phyloP scores from a whole-genome alignment of 139 green algal genomes.

The Edaphochlamys debaryana region DNA sequence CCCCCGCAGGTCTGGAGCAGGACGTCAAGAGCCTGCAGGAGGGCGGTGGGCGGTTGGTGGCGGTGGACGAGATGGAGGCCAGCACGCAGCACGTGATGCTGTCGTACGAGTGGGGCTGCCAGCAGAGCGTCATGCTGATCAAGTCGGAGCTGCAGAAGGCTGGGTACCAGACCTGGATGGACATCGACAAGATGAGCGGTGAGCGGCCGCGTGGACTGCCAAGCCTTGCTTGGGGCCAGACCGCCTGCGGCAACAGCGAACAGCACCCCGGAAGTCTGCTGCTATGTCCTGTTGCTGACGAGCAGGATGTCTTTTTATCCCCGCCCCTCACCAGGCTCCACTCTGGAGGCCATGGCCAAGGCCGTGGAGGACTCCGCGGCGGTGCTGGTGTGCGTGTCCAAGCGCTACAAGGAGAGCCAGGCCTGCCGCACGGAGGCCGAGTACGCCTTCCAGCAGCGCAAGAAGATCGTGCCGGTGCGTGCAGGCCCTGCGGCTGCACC shows the following conservation, averaged over 20 bases:
- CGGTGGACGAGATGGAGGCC: not conserved
- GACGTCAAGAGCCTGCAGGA: conserved; percentile 53
- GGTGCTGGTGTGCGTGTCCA: conserved; percentile 64
- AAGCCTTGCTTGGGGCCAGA: too few species aligned
- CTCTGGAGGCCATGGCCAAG: conserved; percentile 66
- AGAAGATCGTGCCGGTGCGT: conserved; percentile 60
- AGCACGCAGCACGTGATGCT: conserved; percentile 62
- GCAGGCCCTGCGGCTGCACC: too few species aligned
- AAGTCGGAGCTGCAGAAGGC: conserved; percentile 60
- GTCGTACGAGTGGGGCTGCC: conserved; percentile 67
- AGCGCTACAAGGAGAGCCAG: conserved; percentile 68
- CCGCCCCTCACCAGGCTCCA: conserved; percentile 37
- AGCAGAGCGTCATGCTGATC: conserved; percentile 61
- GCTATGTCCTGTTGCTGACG: too few species aligned
- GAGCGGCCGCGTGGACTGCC: not conserved
- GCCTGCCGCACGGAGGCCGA: conserved; percentile 67
- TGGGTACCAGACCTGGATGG: conserved; percentile 66
- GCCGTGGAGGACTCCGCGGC: conserved; percentile 60
- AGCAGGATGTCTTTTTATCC: not conserved
- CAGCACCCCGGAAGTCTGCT: too few species aligned
- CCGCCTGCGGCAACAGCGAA: too few species aligned
- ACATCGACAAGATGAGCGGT: conserved; percentile 55
- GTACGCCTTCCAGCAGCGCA: conserved; percentile 66
- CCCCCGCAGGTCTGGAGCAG: conserved; percentile 47
- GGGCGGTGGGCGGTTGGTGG: conserved; percentile 4